These are phyloP conservation scores for Pythium biforme DNA, from an alignment of 352 stramenopile species.

Conservation along the genomic window DNA sequence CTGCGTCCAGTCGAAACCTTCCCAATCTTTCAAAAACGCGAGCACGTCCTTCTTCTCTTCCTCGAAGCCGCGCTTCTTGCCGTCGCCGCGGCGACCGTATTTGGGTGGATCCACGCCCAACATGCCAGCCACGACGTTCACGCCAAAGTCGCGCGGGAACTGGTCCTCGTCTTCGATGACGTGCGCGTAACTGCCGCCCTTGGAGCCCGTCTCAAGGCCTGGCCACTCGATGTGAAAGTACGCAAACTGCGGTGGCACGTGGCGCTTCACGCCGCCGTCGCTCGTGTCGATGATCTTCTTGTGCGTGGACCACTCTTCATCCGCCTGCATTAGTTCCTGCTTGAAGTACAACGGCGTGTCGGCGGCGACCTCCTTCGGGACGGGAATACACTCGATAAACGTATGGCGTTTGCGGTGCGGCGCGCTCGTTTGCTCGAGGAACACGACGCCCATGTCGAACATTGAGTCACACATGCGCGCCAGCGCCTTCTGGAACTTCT, in stretches of 20 bases:
- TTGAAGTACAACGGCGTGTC: conserved; percentile 83
- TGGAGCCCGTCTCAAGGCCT: conserved; percentile 3
- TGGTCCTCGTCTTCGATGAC: conserved; percentile 79
- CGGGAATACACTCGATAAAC: conserved; percentile 77
- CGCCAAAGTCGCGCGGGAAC: conserved; percentile 76
- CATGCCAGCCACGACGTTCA: conserved; percentile 79
- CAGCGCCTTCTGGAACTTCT: conserved; percentile 63
- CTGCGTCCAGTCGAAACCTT: conserved; percentile 73
- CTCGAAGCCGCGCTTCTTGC: conserved; percentile 43
- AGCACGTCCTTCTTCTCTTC: conserved; percentile 63
- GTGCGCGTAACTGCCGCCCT: conserved; percentile 65
- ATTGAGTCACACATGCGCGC: conserved; percentile 50
- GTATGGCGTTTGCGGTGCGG: conserved; percentile 65
- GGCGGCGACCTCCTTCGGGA: conserved; percentile 53
- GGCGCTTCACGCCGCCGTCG: conserved; percentile 52
- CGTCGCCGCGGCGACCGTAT: conserved; percentile 48
- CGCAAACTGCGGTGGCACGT: conserved; percentile 73
- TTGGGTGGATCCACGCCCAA: conserved; percentile 63
- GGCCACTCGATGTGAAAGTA: conserved; percentile 87
- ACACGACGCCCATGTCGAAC: conserved; percentile 63
- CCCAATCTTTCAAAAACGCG: conserved; percentile 63
- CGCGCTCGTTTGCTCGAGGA: conserved; percentile 76
- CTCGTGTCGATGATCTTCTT: conserved; percentile 80
- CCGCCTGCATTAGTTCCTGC: conserved; percentile 74
- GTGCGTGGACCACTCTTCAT: conserved; percentile 80